phyloP scores from a whole-genome alignment of 1,284 basidiomycete species.

The Takashimella tepidaria region DNA sequence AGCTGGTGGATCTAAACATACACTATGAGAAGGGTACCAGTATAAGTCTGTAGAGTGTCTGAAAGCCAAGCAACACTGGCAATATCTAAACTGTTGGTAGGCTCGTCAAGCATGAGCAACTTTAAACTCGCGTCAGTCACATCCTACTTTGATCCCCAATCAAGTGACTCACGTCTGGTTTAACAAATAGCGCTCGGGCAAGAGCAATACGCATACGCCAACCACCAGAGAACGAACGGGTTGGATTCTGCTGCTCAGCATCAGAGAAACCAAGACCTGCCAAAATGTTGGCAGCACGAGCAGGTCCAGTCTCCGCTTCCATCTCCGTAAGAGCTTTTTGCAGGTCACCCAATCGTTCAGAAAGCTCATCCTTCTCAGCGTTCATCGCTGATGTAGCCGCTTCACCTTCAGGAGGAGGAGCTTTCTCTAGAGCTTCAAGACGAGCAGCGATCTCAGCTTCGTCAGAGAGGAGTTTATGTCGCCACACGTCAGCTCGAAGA shows the following conservation, averaged over 20 bases:
- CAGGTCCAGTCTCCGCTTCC: slow-evolving; percentile 95
- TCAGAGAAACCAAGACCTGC: slow-evolving; percentile 91
- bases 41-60: slow-evolving; percentile 97
- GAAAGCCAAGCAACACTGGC: slow-evolving; percentile 58
- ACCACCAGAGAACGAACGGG: slow-evolving; percentile 91
- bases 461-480: slow-evolving; percentile 55
- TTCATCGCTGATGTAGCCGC: slow-evolving; percentile 74
- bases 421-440: slow-evolving; percentile 62
- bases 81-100: slow-evolving; percentile 83
- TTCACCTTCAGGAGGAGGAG: slow-evolving; percentile 47
- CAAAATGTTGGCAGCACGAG: slow-evolving; percentile 80
- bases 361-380: slow-evolving; percentile 73
- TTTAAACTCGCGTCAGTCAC: slow-evolving; percentile 37
- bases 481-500: slow-evolving; percentile 93
- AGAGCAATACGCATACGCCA: slow-evolving; percentile 99
- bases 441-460: slow-evolving; percentile 46
- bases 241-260: slow-evolving; percentile 74
- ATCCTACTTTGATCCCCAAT: background rate
- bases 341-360: slow-evolving; percentile 80
- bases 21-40: slow-evolving; percentile 90
- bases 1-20: slow-evolving; percentile 41
- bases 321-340: slow-evolving; percentile 89
- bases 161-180: slow-evolving; percentile 55
- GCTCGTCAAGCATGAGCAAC: slow-evolving; percentile 84
- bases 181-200: slow-evolving; percentile 93